These are phyloP conservation scores for Elsinoe australis DNA, from an alignment of 2,329 filamentous ascomycete genomes.

Conservation along the genomic window DNA sequence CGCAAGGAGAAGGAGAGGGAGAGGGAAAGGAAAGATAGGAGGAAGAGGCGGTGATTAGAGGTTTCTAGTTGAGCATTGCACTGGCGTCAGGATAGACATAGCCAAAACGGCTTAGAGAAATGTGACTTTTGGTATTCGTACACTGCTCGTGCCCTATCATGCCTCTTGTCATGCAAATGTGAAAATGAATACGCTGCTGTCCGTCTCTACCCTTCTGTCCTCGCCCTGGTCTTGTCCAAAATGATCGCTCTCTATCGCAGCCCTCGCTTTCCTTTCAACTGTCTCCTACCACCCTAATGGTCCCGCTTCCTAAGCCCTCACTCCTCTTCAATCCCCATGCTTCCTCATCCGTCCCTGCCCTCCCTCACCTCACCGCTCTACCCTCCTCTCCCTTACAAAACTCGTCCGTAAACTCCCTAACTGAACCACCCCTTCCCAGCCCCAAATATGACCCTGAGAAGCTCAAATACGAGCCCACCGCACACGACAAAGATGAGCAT, in stretches of 20 bases:
- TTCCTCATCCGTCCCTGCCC: not conserved
- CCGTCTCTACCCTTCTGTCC: too few species aligned
- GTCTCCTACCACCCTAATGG: too few species aligned
- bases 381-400: not conserved
- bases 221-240: too few species aligned
- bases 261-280: too few species aligned
- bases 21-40: constrained; percentile 17
- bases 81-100: constrained; percentile 8
- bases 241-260: too few species aligned
- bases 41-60: constrained; percentile 6
- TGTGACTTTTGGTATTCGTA: constrained; percentile 13
- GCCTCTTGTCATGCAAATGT: not conserved
- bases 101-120: constrained; percentile 1
- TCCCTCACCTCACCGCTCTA: too few species aligned
- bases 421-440: constrained; percentile 13
- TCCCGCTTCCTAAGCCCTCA: too few species aligned
- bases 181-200: too few species aligned
- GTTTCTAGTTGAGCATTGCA: not conserved
- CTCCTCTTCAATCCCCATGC: too few species aligned
- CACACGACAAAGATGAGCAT: constrained; percentile 56
- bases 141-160: constrained; percentile 5
- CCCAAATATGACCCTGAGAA: constrained; percentile 43
- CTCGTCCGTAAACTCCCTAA: too few species aligned
- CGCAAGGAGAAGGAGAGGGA: constrained; percentile 15
- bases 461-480: constrained; percentile 53